A percentile compares a stretch with the other conserved stretches of the same genome.
Evolutionary conservation across 176 grass and related monocot species (phyloP).

Genomic region (Avena eriantha): DNA sequence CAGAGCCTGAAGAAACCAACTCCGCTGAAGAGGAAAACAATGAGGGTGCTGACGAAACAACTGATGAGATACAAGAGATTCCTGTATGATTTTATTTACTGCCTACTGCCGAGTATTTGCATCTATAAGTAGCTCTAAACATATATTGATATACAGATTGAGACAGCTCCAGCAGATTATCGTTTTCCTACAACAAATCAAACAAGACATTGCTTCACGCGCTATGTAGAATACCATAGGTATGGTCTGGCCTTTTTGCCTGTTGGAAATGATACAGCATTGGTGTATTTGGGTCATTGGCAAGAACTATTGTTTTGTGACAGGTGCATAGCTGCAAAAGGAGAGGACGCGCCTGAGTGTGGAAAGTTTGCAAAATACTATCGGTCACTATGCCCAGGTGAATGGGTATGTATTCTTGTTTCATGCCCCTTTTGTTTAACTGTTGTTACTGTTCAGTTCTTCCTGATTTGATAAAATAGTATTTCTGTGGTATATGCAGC

Average conservation of each 20-base stretch:
- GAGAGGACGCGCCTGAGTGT: conserved; percentile 74
- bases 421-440: not conserved
- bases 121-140: conserved; percentile 25
- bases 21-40: conserved; percentile 43
- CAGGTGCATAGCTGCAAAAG: conserved; percentile 80
- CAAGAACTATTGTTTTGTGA: conserved; percentile 13
- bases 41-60: conserved; percentile 48
- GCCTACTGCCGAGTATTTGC: not conserved
- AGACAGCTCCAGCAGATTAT: conserved; percentile 85
- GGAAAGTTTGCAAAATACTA: conserved; percentile 89
- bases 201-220: conserved; percentile 86
- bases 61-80: conserved; percentile 57
- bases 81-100: conserved; percentile 34
- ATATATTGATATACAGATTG: conserved; percentile 59
- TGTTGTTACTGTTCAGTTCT: not conserved
- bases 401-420: conserved; percentile 70
- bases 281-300: not conserved
- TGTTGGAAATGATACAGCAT: not conserved
- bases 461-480: not conserved
- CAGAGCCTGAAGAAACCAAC: conserved; percentile 4
- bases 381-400: conserved; percentile 77
- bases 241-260: conserved; percentile 24
- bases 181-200: conserved; percentile 91
- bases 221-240: conserved; percentile 93
- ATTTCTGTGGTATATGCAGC: conserved; percentile 9